These are phyloP conservation scores for Chaetomium olivaceum DNA, from an alignment of 2,329 filamentous ascomycete genomes.

Conservation along the genomic window DNA sequence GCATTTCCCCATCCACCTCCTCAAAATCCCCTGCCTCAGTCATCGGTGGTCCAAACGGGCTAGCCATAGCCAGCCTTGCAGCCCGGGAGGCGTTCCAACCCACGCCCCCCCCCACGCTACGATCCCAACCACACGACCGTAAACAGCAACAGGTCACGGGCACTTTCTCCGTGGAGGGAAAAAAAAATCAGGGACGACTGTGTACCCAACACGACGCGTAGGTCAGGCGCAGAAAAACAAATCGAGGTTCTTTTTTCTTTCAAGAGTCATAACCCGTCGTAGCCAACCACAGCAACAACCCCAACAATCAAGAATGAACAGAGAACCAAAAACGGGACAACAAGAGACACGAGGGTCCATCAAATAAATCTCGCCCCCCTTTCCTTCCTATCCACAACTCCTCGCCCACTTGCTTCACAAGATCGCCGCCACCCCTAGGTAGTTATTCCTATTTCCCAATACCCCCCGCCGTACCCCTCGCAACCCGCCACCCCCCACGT, in stretches of 20 bases:
- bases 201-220: background rate
- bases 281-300: background rate
- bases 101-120: slow-evolving; percentile 3
- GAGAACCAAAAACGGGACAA: background rate
- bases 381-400: background rate
- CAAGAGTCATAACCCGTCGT: background rate
- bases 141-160: background rate
- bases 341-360: background rate
- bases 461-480: background rate
- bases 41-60: slow-evolving; percentile 21
- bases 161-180: background rate
- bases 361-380: background rate
- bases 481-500: too few species aligned
- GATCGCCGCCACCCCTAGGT: background rate
- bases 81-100: background rate
- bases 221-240: background rate
- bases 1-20: background rate
- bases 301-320: too few species aligned
- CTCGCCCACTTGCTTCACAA: background rate
- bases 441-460: background rate
- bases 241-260: background rate
- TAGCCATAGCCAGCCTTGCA: background rate
- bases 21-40: background rate
- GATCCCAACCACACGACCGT: background rate
- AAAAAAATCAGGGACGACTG: background rate